A percentile compares a stretch with the other conserved stretches of the same genome.
Conservation (phyloP, 306 rosid species). For the Cicer cuneatum region DNA sequence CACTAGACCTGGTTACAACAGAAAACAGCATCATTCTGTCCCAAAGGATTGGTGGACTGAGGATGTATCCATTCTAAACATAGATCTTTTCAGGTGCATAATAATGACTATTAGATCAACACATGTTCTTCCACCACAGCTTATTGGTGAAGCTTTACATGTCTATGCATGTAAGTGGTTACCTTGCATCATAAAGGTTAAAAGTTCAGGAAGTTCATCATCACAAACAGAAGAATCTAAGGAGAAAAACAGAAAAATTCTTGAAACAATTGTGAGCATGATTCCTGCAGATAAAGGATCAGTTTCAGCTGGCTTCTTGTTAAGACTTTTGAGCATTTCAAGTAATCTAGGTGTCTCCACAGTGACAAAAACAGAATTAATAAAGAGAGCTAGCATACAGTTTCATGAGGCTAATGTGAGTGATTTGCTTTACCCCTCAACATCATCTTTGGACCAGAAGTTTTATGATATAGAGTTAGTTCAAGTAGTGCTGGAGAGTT, state of each 20-base stretch:
- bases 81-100: conserved; percentile 81
- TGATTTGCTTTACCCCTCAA: conserved; percentile 69
- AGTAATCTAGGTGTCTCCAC: conserved; percentile 67
- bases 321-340: conserved; percentile 69
- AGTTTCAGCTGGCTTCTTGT: conserved; percentile 78
- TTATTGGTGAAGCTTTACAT: conserved; percentile 94
- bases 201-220: conserved; percentile 47
- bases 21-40: conserved; percentile 71
- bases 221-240: conserved; percentile 58
- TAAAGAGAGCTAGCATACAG: conserved; percentile 74
- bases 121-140: conserved; percentile 72
- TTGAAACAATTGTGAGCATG: conserved; percentile 78
- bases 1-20: conserved; percentile 86
- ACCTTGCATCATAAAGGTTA: conserved; percentile 61
- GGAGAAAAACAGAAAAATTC: conserved; percentile 61
- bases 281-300: conserved; percentile 86
- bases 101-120: conserved; percentile 76
- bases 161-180: conserved; percentile 86
- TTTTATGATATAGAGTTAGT: conserved; percentile 79
- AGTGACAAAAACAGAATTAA: conserved; percentile 68
- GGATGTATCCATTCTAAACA: conserved; percentile 84
- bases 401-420: conserved; percentile 82
- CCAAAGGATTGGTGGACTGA: conserved; percentile 99
- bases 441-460: conserved; percentile 55
- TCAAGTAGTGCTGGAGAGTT: conserved; percentile 72